These are phyloP conservation scores for Neurospora hispaniola DNA, from an alignment of 495 filamentous ascomycete species.

Conservation along the genomic window DNA sequence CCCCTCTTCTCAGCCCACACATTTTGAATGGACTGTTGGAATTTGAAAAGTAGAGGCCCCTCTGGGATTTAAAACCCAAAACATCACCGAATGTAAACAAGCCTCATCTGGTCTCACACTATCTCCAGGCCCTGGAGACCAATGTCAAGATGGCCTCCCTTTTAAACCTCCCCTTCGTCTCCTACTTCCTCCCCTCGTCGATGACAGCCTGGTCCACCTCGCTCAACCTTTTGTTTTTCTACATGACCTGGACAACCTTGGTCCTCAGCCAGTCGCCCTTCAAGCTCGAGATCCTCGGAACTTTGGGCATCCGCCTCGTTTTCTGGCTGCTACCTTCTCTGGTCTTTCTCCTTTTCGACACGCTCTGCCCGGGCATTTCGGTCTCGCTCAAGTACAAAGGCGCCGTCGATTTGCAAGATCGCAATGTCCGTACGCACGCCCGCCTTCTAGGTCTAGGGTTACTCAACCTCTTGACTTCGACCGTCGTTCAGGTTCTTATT, in stretches of 20 bases:
- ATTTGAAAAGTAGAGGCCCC: background rate
- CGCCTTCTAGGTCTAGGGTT: conserved; percentile 44
- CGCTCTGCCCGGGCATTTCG: conserved; percentile 53
- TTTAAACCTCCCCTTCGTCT: conserved; percentile 61
- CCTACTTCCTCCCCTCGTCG: conserved; percentile 46
- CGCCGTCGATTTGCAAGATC: conserved; percentile 49
- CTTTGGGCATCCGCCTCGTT: conserved; percentile 52
- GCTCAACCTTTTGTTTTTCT: conserved; percentile 82
- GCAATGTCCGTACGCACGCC: conserved; percentile 29
- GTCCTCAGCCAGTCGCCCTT: conserved; percentile 65
- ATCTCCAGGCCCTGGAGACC: background rate
- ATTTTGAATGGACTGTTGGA: background rate
- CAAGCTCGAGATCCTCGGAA: conserved; percentile 64
- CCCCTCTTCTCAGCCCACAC: background rate
- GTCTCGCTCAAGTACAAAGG: conserved; percentile 61
- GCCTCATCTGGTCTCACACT: background rate
- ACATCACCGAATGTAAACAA: background rate
- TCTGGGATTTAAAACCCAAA: background rate
- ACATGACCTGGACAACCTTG: conserved; percentile 79
- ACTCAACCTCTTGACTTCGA: conserved; percentile 53
- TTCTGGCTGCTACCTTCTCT: conserved; percentile 67
- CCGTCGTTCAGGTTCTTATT: conserved; percentile 44
- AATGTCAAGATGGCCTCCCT: conserved; percentile 45
- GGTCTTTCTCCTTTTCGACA: conserved; percentile 65
- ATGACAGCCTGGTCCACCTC: conserved; percentile 61